Percentiles rank a stretch among this genome's conserved stretches.
These are phyloP conservation scores for Peterozyma xylosa DNA, from an alignment of 805 yeast genomes.

Conservation along the genomic window DNA sequence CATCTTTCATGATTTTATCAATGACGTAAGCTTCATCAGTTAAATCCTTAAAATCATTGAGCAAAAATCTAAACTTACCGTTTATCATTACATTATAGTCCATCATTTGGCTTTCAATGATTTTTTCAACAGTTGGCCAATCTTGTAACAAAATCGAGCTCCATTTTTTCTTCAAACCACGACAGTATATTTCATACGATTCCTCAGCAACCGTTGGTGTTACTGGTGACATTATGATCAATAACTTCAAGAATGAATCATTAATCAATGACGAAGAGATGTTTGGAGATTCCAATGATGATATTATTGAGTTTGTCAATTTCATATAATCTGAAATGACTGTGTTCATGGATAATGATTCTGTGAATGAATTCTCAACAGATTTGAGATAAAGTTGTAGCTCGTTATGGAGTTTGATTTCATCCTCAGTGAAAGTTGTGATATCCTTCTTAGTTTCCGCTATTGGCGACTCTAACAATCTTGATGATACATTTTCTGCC, in stretches of 20 bases:
- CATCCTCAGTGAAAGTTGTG: constrained; percentile 27
- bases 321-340: constrained; percentile 89
- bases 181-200: constrained; percentile 50
- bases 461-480: constrained; percentile 11
- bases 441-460: constrained; percentile 13
- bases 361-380: constrained; percentile 53
- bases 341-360: constrained; percentile 65
- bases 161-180: constrained; percentile 23
- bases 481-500: constrained; percentile 14
- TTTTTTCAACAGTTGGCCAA: constrained; percentile 56
- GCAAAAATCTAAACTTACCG: constrained; percentile 56
- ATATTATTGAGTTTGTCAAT: constrained; percentile 44
- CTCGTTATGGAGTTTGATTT: constrained; percentile 51
- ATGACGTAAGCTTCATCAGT: constrained; percentile 28
- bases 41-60: constrained; percentile 24
- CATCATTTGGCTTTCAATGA: constrained; percentile 27
- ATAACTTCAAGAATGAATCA: constrained; percentile 42
- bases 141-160: constrained; percentile 42
- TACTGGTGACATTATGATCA: constrained; percentile 70
- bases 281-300: constrained; percentile 26
- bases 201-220: constrained; percentile 82
- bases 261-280: constrained; percentile 34
- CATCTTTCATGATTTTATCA: constrained; percentile 23
- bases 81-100: constrained; percentile 61
- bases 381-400: constrained; percentile 37